These are phyloP conservation scores for Platanthera zijinensis DNA, from an alignment of 106 monocot genomes.

Conservation along the genomic window DNA sequence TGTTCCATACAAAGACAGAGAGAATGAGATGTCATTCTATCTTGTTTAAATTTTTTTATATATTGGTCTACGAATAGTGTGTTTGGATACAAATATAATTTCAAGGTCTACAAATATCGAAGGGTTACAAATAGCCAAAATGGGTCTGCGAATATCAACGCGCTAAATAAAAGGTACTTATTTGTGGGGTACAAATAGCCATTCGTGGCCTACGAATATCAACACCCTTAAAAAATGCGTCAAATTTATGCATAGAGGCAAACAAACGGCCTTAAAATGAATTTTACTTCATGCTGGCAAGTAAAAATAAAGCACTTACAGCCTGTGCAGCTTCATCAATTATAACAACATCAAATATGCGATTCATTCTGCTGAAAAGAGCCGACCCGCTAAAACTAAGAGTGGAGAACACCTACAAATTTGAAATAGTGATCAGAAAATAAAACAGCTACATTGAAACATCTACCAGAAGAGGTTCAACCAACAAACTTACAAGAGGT, in stretches of 20 bases:
- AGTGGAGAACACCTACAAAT: constrained; percentile 86
- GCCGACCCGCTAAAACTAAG: constrained; percentile 95
- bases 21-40: too few species aligned
- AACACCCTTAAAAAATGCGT: too few species aligned
- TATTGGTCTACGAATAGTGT: too few species aligned
- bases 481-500: constrained; percentile 62
- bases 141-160: too few species aligned
- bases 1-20: too few species aligned
- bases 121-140: too few species aligned
- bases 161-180: neutral
- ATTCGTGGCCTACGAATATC: neutral
- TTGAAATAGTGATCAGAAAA: constrained; percentile 12
- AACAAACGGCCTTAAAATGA: neutral
- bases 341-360: constrained; percentile 95
- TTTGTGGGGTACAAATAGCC: neutral
- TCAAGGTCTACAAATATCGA: too few species aligned
- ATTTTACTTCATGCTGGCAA: neutral
- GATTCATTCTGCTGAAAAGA: constrained; percentile 68
- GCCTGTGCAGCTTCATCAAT: constrained; percentile 99
- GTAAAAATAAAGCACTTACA: constrained; percentile 36
- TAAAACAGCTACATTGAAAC: neutral
- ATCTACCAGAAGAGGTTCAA: neutral
- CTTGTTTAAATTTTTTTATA: too few species aligned
- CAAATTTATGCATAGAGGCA: neutral
- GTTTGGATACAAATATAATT: too few species aligned